A percentile compares a stretch with the other conserved stretches of the same genome.
Conservation (phyloP, 768 basidiomycete genomes). For the Termitomyces heimii region DNA sequence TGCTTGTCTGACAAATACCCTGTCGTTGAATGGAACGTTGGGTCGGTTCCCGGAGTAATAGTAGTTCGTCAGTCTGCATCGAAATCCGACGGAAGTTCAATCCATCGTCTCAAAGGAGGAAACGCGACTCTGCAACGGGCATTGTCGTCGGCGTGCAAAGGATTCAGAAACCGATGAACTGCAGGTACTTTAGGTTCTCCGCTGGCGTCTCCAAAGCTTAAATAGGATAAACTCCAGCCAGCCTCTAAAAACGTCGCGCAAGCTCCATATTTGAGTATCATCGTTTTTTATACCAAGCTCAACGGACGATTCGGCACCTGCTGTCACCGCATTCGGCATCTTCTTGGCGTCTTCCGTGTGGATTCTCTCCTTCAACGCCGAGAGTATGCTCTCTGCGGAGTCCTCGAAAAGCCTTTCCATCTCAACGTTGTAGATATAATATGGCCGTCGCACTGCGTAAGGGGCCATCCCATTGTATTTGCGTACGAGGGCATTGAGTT, state of each 20-base stretch:
- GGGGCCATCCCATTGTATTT: conserved; percentile 81
- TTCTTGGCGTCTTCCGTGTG: conserved; percentile 5
- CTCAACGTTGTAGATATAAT: conserved; percentile 52
- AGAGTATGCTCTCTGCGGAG: conserved; percentile 46
- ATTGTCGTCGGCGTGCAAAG: background rate
- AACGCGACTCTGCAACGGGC: background rate
- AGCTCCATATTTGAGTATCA: background rate
- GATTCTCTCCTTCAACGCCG: conserved; percentile 26
- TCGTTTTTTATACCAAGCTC: background rate
- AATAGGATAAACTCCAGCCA: conserved; percentile 6
- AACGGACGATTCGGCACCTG: background rate
- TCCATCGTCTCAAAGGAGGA: background rate
- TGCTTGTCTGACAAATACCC: background rate
- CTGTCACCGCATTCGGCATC: background rate
- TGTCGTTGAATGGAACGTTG: background rate
- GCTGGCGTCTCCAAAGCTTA: conserved; percentile 1
- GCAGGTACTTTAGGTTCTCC: background rate
- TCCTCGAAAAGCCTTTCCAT: conserved; percentile 47
- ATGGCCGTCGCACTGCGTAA: conserved; percentile 64
- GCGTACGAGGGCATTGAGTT: conserved; percentile 70
- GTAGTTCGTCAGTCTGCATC: background rate
- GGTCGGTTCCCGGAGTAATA: background rate
- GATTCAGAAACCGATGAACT: background rate
- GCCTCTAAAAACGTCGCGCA: conserved; percentile 5
- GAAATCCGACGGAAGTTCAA: too few species aligned